These are phyloP conservation scores for Aspergillus niger DNA, from an alignment of 2,329 filamentous ascomycete genomes.

Conservation along the genomic window DNA sequence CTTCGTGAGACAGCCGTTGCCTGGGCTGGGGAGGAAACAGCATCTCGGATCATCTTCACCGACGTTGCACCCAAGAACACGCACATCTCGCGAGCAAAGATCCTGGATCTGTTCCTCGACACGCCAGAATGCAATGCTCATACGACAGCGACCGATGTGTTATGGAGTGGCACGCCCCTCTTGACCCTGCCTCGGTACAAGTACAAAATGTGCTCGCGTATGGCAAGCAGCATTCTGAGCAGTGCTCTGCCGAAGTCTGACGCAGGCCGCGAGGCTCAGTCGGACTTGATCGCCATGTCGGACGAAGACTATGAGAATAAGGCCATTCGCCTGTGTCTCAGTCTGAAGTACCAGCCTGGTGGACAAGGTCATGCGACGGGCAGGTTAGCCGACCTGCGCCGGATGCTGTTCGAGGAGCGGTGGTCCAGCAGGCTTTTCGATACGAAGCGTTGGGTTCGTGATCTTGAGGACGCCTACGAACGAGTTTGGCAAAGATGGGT, in stretches of 20 bases:
- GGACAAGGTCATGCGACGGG: constrained; percentile 53
- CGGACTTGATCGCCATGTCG: constrained; percentile 73
- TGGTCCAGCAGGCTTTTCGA: constrained; percentile 90
- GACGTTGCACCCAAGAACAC: constrained; percentile 94
- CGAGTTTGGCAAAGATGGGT: constrained; percentile 90
- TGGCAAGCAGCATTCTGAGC: constrained; percentile 91
- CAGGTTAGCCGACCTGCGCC: constrained; percentile 74
- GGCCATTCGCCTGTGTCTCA: constrained; percentile 67
- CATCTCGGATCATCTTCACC: constrained; percentile 86
- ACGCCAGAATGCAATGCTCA: constrained; percentile 98
- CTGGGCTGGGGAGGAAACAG: constrained; percentile 86
- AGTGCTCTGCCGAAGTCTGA: constrained; percentile 76
- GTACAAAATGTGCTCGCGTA: constrained; percentile 99
- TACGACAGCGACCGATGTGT: constrained; percentile 91
- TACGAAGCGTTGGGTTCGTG: constrained; percentile 84
- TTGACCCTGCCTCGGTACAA: constrained; percentile 87
- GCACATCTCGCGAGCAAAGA: constrained; percentile 86
- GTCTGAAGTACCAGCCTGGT: constrained; percentile 59
- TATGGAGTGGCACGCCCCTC: constrained; percentile 94
- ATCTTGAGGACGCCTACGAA: constrained; percentile 85
- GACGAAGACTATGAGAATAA: constrained; percentile 84
- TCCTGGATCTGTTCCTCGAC: constrained; percentile 94
- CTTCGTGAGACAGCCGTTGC: constrained; percentile 74
- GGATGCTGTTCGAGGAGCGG: constrained; percentile 77
- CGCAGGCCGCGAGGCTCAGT: constrained; percentile 67